These are phyloP conservation scores for Ustilago sp. DNA, from an alignment of 1,284 basidiomycete genomes.

Conservation along the genomic window DNA sequence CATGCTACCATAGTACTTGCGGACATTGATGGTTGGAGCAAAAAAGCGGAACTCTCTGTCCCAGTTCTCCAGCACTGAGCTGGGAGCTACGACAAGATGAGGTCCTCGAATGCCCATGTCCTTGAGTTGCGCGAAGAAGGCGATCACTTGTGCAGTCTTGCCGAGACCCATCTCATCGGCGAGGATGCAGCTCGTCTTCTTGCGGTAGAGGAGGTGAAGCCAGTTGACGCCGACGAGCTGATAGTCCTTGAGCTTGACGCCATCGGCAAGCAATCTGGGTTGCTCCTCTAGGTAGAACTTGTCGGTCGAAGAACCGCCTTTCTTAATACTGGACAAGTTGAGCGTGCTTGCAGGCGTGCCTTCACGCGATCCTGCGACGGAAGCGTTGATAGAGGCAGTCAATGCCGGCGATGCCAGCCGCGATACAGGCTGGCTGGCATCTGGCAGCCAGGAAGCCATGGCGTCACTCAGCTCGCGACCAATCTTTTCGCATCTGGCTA, in stretches of 20 bases:
- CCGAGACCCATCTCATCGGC: conserved; percentile 86
- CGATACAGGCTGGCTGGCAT: conserved; percentile 66
- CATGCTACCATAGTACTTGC: conserved; percentile 93
- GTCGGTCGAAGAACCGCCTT: conserved; percentile 49
- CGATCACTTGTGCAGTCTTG: conserved; percentile 98
- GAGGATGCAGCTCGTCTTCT: conserved; percentile 88
- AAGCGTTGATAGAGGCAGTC: conserved; percentile 24
- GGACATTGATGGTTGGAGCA: conserved; percentile 83
- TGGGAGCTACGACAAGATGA: conserved; percentile 88
- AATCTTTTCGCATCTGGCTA: conserved; percentile 87
- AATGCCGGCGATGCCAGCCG: conserved; percentile 41
- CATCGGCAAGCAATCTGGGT: conserved; percentile 78
- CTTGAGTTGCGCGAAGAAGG: conserved; percentile 90
- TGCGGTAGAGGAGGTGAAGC: conserved; percentile 87
- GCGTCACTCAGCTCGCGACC: conserved; percentile 76
- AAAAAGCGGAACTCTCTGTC: conserved; percentile 93
- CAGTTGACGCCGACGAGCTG: conserved; percentile 98
- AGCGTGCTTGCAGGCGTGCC: conserved; percentile 46
- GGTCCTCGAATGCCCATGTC: conserved; percentile 81
- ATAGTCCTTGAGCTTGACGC: conserved; percentile 90
- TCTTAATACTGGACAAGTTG: conserved; percentile 53
- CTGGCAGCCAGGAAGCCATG: conserved; percentile 80
- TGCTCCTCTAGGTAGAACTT: conserved; percentile 77
- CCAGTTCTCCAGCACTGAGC: conserved; percentile 98
- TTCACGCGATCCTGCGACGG: conserved; percentile 36